phyloP scores from a whole-genome alignment of 2,329 filamentous ascomycete genomes.

The Plectosphaerella plurivora region DNA sequence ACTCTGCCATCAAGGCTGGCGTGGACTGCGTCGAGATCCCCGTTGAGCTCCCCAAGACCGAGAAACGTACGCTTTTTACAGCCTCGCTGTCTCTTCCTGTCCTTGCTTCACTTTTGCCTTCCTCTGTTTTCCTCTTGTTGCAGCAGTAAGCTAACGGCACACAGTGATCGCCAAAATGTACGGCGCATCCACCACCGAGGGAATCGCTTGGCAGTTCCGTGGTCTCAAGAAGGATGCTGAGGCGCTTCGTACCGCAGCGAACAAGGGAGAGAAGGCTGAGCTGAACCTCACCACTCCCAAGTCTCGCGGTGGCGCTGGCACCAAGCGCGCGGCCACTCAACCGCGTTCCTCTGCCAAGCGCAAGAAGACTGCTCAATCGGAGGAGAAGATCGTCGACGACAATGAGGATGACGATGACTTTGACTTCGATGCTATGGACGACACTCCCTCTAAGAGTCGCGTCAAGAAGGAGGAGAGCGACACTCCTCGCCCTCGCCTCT shows the following conservation, averaged over 20 bases:
- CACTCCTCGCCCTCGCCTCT: background rate
- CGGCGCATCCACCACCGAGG: constrained; percentile 52
- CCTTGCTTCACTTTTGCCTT: background rate
- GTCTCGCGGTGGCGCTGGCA: constrained; percentile 6
- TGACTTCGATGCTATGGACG: constrained; percentile 25
- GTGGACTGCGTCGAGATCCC: constrained; percentile 38
- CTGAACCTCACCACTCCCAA: constrained; percentile 22
- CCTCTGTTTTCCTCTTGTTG: background rate
- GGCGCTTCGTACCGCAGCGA: constrained; percentile 38
- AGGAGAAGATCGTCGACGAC: constrained; percentile 16
- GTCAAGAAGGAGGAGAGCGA: constrained; percentile 1
- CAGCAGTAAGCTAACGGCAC: background rate
- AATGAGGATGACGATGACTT: constrained; percentile 20
- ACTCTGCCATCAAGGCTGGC: constrained; percentile 25
- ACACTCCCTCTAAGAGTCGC: constrained; percentile 31
- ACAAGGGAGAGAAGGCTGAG: constrained; percentile 40
- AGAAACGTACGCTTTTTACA: constrained; percentile 30
- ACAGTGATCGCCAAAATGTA: constrained; percentile 57
- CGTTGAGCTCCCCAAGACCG: constrained; percentile 28
- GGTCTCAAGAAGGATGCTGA: constrained; percentile 49
- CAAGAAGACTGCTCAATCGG: constrained; percentile 12
- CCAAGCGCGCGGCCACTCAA: constrained; percentile 1
- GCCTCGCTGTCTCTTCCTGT: background rate
- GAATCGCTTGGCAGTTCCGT: constrained; percentile 59
- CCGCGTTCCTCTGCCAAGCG: constrained; percentile 17